Evolutionary conservation across 176 grass and related monocot genomes (phyloP).

Genomic region (Eragrostis curvula): DNA sequence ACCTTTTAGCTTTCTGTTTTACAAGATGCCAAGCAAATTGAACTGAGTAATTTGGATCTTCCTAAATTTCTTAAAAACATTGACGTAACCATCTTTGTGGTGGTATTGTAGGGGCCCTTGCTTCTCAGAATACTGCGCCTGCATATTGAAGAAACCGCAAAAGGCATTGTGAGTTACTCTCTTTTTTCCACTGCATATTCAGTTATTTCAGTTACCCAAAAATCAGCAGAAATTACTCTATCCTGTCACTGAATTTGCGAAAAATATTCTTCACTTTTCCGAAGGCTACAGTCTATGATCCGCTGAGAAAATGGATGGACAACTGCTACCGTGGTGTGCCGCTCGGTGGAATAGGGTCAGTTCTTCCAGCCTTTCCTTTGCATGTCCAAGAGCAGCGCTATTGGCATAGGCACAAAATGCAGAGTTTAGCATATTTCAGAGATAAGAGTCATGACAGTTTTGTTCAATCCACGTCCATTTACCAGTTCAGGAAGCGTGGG

Average conservation of each 20-base stretch:
- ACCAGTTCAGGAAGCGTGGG: slow-evolving; percentile 89
- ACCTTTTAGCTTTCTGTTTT: neutral
- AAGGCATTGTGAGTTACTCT: slow-evolving; percentile 46
- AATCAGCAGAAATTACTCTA: slow-evolving; percentile 1
- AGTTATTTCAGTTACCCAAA: neutral
- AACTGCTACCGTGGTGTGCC: slow-evolving; percentile 69
- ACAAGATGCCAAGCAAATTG: neutral
- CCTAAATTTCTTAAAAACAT: too few species aligned
- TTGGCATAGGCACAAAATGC: neutral
- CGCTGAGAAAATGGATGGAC: slow-evolving; percentile 58
- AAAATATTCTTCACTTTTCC: slow-evolving; percentile 17
- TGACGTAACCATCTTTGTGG: slow-evolving; percentile 3
- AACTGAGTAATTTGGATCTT: neutral
- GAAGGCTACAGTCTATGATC: slow-evolving; percentile 53
- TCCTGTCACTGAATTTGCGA: neutral
- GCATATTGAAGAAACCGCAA: slow-evolving; percentile 35
- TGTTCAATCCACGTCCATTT: neutral
- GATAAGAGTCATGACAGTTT: neutral
- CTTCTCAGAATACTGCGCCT: slow-evolving; percentile 24
- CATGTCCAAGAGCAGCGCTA: neutral
- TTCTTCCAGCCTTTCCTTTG: neutral
- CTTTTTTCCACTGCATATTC: neutral
- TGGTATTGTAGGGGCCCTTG: slow-evolving; percentile 48
- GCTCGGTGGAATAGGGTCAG: slow-evolving; percentile 82
- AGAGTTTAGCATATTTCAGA: neutral